These are phyloP conservation scores for Malassezia nana DNA, from an alignment of 1,284 basidiomycete genomes.

Conservation along the genomic window DNA sequence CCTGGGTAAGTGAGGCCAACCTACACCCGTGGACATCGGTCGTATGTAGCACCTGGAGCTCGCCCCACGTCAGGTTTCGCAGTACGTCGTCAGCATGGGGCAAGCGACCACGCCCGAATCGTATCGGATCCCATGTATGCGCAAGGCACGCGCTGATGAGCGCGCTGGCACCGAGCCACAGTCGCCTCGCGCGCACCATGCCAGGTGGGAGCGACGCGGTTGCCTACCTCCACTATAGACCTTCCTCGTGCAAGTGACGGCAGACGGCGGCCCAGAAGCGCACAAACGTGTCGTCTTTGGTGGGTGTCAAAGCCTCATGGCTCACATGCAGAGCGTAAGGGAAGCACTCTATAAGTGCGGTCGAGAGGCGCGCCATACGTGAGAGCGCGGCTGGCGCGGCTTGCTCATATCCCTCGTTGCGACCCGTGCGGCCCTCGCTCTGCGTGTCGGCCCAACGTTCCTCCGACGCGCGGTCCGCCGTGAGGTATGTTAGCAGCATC, in stretches of 20 bases:
- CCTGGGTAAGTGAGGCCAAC: constrained; percentile 2
- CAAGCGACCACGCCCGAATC: constrained; percentile 23
- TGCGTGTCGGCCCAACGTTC: not conserved
- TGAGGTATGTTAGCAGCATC: constrained; percentile 5
- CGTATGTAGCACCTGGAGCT: constrained; percentile 68
- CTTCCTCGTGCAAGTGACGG: constrained; percentile 34
- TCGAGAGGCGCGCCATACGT: not conserved
- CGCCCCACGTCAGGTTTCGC: constrained; percentile 61
- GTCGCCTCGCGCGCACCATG: too few species aligned
- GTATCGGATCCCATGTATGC: constrained; percentile 1
- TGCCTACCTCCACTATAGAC: constrained; percentile 19
- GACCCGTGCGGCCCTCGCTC: not conserved
- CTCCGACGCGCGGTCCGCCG: not conserved
- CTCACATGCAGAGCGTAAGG: constrained; percentile 13
- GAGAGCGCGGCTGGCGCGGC: not conserved
- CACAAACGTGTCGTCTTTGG: constrained; percentile 24
- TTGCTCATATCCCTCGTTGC: too few species aligned
- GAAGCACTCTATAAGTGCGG: constrained; percentile 12
- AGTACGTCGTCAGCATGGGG: constrained; percentile 31
- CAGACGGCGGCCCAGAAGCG: constrained; percentile 45
- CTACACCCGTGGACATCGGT: constrained; percentile 62
- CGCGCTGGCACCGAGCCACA: not conserved
- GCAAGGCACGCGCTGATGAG: not conserved
- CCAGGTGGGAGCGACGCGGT: constrained; percentile 3
- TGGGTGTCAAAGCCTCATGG: constrained; percentile 3